Evolutionary conservation across 495 filamentous ascomycete genomes (phyloP).

Genomic region (Chlorociboria aeruginascens): DNA sequence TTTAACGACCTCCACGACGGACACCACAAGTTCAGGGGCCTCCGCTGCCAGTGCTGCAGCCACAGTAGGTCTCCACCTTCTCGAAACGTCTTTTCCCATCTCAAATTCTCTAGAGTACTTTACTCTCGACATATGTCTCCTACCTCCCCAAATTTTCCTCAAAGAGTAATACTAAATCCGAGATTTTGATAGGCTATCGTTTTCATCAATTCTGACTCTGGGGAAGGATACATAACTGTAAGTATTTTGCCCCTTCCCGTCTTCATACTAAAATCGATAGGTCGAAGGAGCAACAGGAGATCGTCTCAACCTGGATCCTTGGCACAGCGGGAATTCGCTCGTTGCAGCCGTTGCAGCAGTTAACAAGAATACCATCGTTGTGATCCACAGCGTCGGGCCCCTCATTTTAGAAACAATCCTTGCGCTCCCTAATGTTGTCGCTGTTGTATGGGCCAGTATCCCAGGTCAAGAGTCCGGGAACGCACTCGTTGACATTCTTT

Average conservation of each 20-base stretch:
- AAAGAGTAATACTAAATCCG: no score
- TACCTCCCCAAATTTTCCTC: no score
- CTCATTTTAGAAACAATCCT: constrained; percentile 71
- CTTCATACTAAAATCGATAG: background rate
- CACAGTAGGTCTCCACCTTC: background rate
- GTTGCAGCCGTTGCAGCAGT: constrained; percentile 61
- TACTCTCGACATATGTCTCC: no score
- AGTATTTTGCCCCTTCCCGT: constrained; percentile 32
- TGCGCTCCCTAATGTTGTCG: constrained; percentile 50
- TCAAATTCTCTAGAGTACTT: no score
- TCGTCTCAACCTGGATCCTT: constrained; percentile 82
- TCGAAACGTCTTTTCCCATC: no score
- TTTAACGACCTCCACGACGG: constrained; percentile 60
- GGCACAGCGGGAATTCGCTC: constrained; percentile 67
- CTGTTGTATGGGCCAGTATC: constrained; percentile 81
- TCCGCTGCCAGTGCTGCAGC: constrained; percentile 57
- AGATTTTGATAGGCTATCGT: constrained; percentile 43
- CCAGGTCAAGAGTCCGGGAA: constrained; percentile 89
- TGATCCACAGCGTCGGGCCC: constrained; percentile 75
- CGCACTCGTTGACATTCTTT: constrained; percentile 79
- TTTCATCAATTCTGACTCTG: constrained; percentile 78
- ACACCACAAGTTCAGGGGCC: constrained; percentile 51
- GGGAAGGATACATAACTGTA: constrained; percentile 74
- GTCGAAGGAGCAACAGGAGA: constrained; percentile 82
- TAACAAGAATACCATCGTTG: constrained; percentile 84